These are phyloP conservation scores for Mycena vulgaris DNA, from an alignment of 768 basidiomycete genomes.

Conservation along the genomic window DNA sequence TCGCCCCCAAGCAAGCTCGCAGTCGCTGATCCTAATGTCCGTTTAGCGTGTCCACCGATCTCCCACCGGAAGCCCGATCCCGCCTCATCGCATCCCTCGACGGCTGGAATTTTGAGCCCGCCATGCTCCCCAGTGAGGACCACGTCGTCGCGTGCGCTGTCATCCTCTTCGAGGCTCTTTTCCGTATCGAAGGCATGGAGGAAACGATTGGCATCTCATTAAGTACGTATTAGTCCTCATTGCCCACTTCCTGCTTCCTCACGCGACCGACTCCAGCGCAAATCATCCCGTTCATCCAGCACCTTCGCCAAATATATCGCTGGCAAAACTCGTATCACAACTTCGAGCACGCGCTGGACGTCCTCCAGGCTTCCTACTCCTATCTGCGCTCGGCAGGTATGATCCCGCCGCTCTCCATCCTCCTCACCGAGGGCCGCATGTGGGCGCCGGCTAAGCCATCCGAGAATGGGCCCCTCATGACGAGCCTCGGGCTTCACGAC, in stretches of 20 bases:
- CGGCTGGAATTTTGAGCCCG: conserved; percentile 93
- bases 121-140: conserved; percentile 78
- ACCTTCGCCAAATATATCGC: conserved; percentile 94
- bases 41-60: conserved; percentile 62
- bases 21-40: background rate
- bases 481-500: conserved; percentile 75
- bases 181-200: conserved; percentile 83
- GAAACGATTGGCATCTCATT: conserved; percentile 71
- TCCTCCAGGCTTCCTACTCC: conserved; percentile 92
- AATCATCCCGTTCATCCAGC: conserved; percentile 84
- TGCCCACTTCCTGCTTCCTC: conserved; percentile 24
- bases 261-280: conserved; percentile 69
- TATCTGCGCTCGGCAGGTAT: conserved; percentile 86
- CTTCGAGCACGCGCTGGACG: conserved; percentile 96
- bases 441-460: conserved; percentile 57
- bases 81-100: conserved; percentile 79
- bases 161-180: conserved; percentile 89
- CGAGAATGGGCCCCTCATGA: conserved; percentile 56
- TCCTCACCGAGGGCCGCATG: conserved; percentile 66
- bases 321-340: conserved; percentile 97
- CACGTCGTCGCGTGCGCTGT: conserved; percentile 87
- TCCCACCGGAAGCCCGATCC: conserved; percentile 65
- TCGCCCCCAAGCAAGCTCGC: conserved; percentile 5
- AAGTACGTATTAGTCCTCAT: conserved; percentile 58
- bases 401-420: conserved; percentile 82